Percentiles rank a stretch among this genome's conserved stretches.
phyloP scores from a whole-genome alignment of 1,284 basidiomycete genomes.

The Ustilago cynodontis region DNA sequence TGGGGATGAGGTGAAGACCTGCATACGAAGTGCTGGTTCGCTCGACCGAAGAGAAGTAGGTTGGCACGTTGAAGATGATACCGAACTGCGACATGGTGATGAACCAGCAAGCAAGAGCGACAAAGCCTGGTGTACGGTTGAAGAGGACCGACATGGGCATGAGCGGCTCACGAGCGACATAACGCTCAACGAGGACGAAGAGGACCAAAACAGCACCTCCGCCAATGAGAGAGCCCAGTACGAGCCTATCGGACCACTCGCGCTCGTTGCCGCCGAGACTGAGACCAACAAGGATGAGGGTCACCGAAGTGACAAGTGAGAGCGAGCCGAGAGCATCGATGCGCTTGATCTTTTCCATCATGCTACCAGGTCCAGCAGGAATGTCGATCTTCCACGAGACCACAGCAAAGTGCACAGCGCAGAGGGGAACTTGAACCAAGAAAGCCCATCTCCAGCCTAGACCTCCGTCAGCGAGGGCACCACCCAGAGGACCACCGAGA shows the following conservation, averaged over 20 bases:
- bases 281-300: constrained; percentile 68
- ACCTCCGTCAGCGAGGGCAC: constrained; percentile 61
- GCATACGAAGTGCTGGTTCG: constrained; percentile 67
- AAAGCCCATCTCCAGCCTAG: constrained; percentile 68
- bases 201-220: constrained; percentile 74
- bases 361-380: constrained; percentile 69
- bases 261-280: constrained; percentile 68
- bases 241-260: constrained; percentile 61
- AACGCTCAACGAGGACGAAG: constrained; percentile 72
- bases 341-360: constrained; percentile 71
- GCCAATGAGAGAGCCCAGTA: constrained; percentile 57
- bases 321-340: constrained; percentile 70
- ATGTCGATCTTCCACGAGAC: constrained; percentile 71
- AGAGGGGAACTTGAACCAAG: constrained; percentile 70
- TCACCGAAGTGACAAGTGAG: constrained; percentile 69
- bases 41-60: constrained; percentile 70
- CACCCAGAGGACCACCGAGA: constrained; percentile 66
- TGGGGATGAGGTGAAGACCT: constrained; percentile 70
- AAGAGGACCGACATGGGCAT: constrained; percentile 70
- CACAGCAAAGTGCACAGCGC: constrained; percentile 69
- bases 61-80: constrained; percentile 69
- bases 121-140: constrained; percentile 70
- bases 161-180: constrained; percentile 70
- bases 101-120: constrained; percentile 70
- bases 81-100: constrained; percentile 70